phyloP scores from a whole-genome alignment of 1,284 basidiomycete species.

The Sphaerobolus stellatus region DNA sequence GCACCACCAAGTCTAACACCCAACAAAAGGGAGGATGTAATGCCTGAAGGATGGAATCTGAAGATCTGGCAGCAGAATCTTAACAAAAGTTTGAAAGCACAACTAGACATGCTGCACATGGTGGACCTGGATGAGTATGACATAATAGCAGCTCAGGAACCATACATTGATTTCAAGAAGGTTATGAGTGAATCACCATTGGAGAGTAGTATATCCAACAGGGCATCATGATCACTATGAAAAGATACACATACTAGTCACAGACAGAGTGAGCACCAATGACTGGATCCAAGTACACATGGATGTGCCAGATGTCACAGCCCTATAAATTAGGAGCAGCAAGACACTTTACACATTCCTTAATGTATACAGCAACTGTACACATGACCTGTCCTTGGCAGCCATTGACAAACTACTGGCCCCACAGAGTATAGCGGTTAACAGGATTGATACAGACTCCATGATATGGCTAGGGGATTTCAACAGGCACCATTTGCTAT shows the following conservation, averaged over 20 bases:
- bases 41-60: too few species aligned
- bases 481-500: conserved; percentile 48
- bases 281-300: conserved; percentile 24
- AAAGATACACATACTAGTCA: conserved; percentile 31
- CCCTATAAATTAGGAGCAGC: conserved; percentile 18
- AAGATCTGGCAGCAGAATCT: conserved; percentile 32
- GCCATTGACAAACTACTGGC: too few species aligned
- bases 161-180: conserved; percentile 24
- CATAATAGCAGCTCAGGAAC: conserved; percentile 35
- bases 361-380: conserved; percentile 39
- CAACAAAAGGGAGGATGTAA: too few species aligned
- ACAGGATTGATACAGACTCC: too few species aligned
- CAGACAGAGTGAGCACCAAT: conserved; percentile 24
- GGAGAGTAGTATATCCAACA: conserved; percentile 30
- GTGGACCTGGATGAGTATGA: conserved; percentile 23
- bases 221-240: conserved; percentile 9
- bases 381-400: too few species aligned
- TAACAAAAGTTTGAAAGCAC: conserved; percentile 28
- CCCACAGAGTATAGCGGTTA: too few species aligned
- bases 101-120: conserved; percentile 22
- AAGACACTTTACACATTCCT: conserved; percentile 22
- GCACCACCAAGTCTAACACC: too few species aligned
- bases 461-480: conserved; percentile 45
- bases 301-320: conserved; percentile 27
- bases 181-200: conserved; percentile 21